These are phyloP conservation scores for Penicillium sp. DNA, from an alignment of 2,329 filamentous ascomycete species.

Conservation along the genomic window DNA sequence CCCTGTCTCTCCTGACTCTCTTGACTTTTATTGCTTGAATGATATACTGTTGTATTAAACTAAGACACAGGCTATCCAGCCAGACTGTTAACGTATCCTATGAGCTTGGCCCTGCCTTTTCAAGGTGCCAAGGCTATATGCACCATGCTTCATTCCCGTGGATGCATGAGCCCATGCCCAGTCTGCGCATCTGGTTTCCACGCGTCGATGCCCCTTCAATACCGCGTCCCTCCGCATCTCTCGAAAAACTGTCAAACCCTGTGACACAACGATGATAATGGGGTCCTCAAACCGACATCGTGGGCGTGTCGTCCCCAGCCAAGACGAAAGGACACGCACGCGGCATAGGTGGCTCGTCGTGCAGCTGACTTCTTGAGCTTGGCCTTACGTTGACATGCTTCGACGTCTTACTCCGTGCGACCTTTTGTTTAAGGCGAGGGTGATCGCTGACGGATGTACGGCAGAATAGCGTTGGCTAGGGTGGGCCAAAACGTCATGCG, in stretches of 20 bases:
- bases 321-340: constrained; percentile 2
- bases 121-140: neutral
- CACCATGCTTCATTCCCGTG: neutral
- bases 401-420: neutral
- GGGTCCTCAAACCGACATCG: neutral
- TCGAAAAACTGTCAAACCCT: neutral
- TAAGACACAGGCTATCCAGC: constrained; percentile 12
- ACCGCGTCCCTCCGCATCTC: neutral
- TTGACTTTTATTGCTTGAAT: constrained; percentile 13
- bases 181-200: neutral
- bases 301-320: neutral
- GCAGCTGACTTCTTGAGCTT: neutral
- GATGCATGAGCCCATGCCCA: neutral
- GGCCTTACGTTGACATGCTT: neutral
- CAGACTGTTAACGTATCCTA: constrained; percentile 9
- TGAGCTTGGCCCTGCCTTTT: constrained; percentile 3
- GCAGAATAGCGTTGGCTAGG: neutral
- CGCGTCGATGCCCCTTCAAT: neutral
- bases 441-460: neutral
- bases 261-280: neutral
- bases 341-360: neutral
- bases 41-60: constrained; percentile 4
- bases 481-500: constrained; percentile 4
- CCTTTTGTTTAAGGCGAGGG: neutral
- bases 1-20: constrained; percentile 3